phyloP scores from a whole-genome alignment of 352 stramenopile species.

The Globisporangium recalcitrans region DNA sequence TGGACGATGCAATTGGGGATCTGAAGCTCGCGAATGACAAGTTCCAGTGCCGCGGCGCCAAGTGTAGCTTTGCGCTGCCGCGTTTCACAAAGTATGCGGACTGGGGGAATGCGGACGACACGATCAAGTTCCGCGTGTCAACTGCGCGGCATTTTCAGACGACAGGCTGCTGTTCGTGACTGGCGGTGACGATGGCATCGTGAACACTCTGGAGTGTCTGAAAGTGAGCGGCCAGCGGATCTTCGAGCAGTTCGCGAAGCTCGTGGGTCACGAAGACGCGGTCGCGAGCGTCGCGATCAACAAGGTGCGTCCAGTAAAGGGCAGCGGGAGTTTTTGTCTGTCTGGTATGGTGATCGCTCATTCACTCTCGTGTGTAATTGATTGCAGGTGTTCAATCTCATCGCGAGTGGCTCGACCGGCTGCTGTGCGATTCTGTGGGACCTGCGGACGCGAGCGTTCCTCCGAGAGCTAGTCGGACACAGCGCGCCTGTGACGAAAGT shows the following conservation, averaged over 20 bases:
- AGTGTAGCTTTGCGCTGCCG: slow-evolving; percentile 56
- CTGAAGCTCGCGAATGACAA: slow-evolving; percentile 58
- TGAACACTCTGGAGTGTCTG: slow-evolving; percentile 66
- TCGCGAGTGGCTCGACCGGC: slow-evolving; percentile 56
- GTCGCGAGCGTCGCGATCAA: slow-evolving; percentile 65
- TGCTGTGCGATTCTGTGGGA: slow-evolving; percentile 66
- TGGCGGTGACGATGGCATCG: slow-evolving; percentile 58
- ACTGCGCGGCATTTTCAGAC: slow-evolving; percentile 54
- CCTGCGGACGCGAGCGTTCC: slow-evolving; percentile 44
- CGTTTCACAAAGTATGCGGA: slow-evolving; percentile 76
- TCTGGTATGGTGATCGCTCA: background rate
- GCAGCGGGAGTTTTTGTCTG: background rate
- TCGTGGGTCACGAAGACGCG: slow-evolving; percentile 59
- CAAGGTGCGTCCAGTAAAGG: slow-evolving; percentile 24
- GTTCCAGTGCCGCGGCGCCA: slow-evolving; percentile 39
- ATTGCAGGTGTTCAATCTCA: slow-evolving; percentile 56
- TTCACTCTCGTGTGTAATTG: background rate
- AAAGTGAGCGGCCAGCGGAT: slow-evolving; percentile 53
- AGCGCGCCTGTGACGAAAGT: slow-evolving; percentile 40
- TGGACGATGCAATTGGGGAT: slow-evolving; percentile 46
- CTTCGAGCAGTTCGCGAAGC: slow-evolving; percentile 64
- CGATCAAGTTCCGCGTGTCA: slow-evolving; percentile 68
- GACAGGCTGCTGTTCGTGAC: slow-evolving; percentile 57
- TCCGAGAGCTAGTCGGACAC: slow-evolving; percentile 62
- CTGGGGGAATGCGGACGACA: slow-evolving; percentile 41